Evolutionary conservation across 2,329 filamentous ascomycete genomes (phyloP).

Genomic region (Ophiostoma montium): DNA sequence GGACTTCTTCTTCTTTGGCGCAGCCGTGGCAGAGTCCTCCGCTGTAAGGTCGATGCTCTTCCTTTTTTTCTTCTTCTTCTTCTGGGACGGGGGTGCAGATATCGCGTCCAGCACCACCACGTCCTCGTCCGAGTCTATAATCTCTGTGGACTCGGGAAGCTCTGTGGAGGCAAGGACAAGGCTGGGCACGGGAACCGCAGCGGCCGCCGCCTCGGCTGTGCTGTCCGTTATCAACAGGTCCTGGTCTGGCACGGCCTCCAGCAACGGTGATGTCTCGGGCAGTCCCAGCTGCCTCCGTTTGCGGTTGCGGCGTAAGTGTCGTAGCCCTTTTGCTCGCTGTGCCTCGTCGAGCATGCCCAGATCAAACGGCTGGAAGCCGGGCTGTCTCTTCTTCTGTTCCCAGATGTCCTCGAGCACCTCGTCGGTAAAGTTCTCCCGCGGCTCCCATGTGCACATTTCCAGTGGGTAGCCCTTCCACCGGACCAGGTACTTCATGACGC

Average conservation of each 20-base stretch:
- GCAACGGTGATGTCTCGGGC: constrained; percentile 16
- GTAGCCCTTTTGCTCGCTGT: background rate
- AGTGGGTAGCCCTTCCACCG: constrained; percentile 49
- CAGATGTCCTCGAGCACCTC: constrained; percentile 26
- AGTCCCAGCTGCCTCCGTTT: constrained; percentile 27
- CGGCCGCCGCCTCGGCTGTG: background rate
- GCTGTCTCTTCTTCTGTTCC: constrained; percentile 26
- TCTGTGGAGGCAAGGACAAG: background rate
- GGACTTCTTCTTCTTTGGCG: background rate
- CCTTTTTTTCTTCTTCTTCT: constrained; percentile 1
- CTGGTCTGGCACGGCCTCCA: background rate
- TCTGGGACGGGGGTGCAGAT: background rate
- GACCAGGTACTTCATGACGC: constrained; percentile 39
- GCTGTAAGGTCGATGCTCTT: background rate
- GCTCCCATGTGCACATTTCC: constrained; percentile 44
- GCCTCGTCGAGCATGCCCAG: constrained; percentile 23
- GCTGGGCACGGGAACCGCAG: background rate
- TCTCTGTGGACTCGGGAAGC: background rate
- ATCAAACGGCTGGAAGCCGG: constrained; percentile 23
- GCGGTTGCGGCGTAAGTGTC: constrained; percentile 28
- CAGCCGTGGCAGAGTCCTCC: background rate
- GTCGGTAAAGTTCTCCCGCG: constrained; percentile 26
- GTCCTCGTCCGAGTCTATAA: background rate
- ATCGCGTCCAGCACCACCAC: background rate
- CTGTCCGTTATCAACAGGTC: background rate